These are phyloP conservation scores for Monilinia fructigena DNA, from an alignment of 2,329 filamentous ascomycete genomes.

Conservation along the genomic window DNA sequence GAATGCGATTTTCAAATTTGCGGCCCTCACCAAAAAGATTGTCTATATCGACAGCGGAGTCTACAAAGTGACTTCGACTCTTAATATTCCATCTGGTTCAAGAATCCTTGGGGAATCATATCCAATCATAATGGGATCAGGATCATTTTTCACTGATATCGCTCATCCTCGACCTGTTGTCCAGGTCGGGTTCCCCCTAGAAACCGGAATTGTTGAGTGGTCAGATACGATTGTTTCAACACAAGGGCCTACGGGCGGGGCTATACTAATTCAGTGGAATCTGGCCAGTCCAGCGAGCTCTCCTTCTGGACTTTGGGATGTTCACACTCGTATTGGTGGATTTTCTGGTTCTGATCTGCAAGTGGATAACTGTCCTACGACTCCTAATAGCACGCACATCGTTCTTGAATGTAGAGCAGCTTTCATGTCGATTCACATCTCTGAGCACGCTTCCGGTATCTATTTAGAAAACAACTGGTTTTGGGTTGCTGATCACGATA, in stretches of 20 bases:
- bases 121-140: conserved; percentile 44
- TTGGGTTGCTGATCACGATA: conserved; percentile 49
- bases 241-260: conserved; percentile 60
- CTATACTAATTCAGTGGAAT: conserved; percentile 67
- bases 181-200: conserved; percentile 55
- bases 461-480: conserved; percentile 52
- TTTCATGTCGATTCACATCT: conserved; percentile 41
- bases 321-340: conserved; percentile 43
- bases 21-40: conserved; percentile 49
- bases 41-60: conserved; percentile 57
- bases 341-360: conserved; percentile 41
- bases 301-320: conserved; percentile 51
- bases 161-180: conserved; percentile 49
- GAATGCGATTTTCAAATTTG: conserved; percentile 54
- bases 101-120: conserved; percentile 45
- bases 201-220: conserved; percentile 60
- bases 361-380: conserved; percentile 51
- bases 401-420: conserved; percentile 41
- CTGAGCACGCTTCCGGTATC: conserved; percentile 43
- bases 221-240: conserved; percentile 57
- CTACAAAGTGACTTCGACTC: conserved; percentile 51
- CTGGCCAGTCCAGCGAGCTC: conserved; percentile 52
- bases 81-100: conserved; percentile 47
- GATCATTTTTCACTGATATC: conserved; percentile 47
- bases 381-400: conserved; percentile 42